These are phyloP conservation scores for Entomortierella lignicola DNA, from an alignment of 192 early-diverging fungal species.

Conservation along the genomic window DNA sequence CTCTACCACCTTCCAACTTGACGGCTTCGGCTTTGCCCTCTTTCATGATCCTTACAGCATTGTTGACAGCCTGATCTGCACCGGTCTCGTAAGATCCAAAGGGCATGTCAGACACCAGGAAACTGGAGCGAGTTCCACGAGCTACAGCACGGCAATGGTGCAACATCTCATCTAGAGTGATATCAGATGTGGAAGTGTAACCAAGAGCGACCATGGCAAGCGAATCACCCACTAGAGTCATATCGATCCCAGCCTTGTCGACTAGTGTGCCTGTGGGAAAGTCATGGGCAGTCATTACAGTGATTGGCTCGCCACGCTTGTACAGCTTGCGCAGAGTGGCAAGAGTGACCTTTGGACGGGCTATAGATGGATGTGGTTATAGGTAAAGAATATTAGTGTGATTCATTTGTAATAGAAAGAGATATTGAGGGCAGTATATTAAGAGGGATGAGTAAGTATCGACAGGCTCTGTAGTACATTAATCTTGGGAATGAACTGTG, in stretches of 20 bases:
- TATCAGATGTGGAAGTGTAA: conserved; percentile 82
- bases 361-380: conserved; percentile 43
- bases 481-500: no score
- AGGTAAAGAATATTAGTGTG: background rate
- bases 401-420: background rate
- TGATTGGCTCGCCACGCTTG: conserved; percentile 78
- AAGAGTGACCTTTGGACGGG: conserved; percentile 86
- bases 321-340: conserved; percentile 83
- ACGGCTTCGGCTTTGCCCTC: conserved; percentile 95
- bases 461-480: background rate
- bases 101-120: conserved; percentile 92
- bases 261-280: conserved; percentile 90
- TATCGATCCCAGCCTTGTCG: conserved; percentile 88
- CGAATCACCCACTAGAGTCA: conserved; percentile 93
- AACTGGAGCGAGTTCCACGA: conserved; percentile 79
- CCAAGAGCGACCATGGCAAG: conserved; percentile 98
- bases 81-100: conserved; percentile 91
- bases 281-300: conserved; percentile 97
- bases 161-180: conserved; percentile 97
- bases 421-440: background rate
- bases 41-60: conserved; percentile 84
- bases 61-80: conserved; percentile 79
- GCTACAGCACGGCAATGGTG: conserved; percentile 94
- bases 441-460: background rate
- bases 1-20: conserved; percentile 95